Percentiles rank a stretch among this genome's conserved stretches.
Conservation (phyloP, 1,284 basidiomycete species). For the Volvariella volvacea region DNA sequence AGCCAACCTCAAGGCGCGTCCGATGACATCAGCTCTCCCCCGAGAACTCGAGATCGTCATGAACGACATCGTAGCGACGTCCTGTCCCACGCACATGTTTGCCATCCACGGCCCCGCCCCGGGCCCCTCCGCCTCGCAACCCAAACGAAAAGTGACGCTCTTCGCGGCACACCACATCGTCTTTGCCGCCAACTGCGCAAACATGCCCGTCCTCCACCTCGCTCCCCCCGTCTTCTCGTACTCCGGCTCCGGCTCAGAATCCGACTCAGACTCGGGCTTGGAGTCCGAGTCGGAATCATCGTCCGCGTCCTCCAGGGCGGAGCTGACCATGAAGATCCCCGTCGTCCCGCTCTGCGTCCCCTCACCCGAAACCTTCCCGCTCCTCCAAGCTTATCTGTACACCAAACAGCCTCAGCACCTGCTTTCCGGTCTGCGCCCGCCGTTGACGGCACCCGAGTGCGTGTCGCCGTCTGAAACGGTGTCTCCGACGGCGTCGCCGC, state of each 20-base stretch:
- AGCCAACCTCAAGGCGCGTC: slow-evolving; percentile 6
- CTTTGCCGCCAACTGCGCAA: slow-evolving; percentile 46
- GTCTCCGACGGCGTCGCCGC: slow-evolving; percentile 10
- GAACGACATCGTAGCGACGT: slow-evolving; percentile 9
- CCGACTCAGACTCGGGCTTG: too few species aligned
- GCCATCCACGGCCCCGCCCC: slow-evolving; percentile 36
- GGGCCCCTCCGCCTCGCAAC: slow-evolving; percentile 14
- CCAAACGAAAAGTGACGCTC: slow-evolving; percentile 33
- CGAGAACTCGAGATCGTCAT: slow-evolving; percentile 13
- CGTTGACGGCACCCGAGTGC: too few species aligned
- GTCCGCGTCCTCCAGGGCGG: too few species aligned
- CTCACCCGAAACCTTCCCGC: slow-evolving; percentile 40
- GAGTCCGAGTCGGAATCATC: too few species aligned
- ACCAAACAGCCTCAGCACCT: slow-evolving; percentile 37
- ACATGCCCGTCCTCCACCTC: slow-evolving; percentile 26
- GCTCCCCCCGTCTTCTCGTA: slow-evolving; percentile 23
- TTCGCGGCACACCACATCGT: slow-evolving; percentile 53
- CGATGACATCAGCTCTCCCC: slow-evolving; percentile 7
- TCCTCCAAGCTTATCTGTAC: slow-evolving; percentile 46
- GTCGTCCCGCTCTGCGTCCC: slow-evolving; percentile 44
- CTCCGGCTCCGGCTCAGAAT: slow-evolving; percentile 9
- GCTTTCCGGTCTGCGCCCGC: slow-evolving; percentile 28
- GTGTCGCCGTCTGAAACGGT: too few species aligned
- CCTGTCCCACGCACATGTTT: slow-evolving; percentile 49
- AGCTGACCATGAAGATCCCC: slow-evolving; percentile 28